Percentiles rank a stretch among this genome's conserved stretches.
Conservation (phyloP, 352 stramenopile species). For the Pythium pyrilobum region DNA sequence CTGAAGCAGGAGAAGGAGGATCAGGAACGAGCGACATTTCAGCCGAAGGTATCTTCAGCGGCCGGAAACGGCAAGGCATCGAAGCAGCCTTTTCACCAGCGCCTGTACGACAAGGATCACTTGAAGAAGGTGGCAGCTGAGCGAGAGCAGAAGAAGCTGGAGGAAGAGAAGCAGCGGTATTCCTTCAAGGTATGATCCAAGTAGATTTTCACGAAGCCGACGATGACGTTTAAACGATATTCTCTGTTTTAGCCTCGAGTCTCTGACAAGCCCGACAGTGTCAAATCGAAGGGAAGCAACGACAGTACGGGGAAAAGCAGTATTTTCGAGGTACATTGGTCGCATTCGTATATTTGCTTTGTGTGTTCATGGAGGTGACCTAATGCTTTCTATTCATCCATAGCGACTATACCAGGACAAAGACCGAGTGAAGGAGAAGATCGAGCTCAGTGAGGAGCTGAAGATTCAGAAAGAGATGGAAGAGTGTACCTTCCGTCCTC, state of each 20-base stretch:
- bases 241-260: slow-evolving; percentile 43
- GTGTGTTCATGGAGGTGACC: no score
- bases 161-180: slow-evolving; percentile 56
- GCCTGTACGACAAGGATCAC: slow-evolving; percentile 76
- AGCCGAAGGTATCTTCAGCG: slow-evolving; percentile 44
- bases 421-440: slow-evolving; percentile 73
- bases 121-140: slow-evolving; percentile 56
- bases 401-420: slow-evolving; percentile 80
- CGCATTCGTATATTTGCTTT: neutral
- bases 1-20: slow-evolving; percentile 64
- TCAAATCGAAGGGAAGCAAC: slow-evolving; percentile 56
- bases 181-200: slow-evolving; percentile 61
- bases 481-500: slow-evolving; percentile 73
- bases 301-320: slow-evolving; percentile 55
- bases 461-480: slow-evolving; percentile 70
- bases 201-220: neutral
- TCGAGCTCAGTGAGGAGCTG: slow-evolving; percentile 62
- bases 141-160: slow-evolving; percentile 65
- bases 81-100: slow-evolving; percentile 68
- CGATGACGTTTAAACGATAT: neutral
- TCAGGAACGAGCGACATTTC: slow-evolving; percentile 61
- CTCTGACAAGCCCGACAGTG: slow-evolving; percentile 40
- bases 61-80: slow-evolving; percentile 8
- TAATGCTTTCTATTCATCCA: slow-evolving; percentile 8
- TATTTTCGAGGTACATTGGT: slow-evolving; percentile 65